These are phyloP conservation scores for Nadsonia fulvescens DNA, from an alignment of 805 yeast genomes.

Conservation along the genomic window DNA sequence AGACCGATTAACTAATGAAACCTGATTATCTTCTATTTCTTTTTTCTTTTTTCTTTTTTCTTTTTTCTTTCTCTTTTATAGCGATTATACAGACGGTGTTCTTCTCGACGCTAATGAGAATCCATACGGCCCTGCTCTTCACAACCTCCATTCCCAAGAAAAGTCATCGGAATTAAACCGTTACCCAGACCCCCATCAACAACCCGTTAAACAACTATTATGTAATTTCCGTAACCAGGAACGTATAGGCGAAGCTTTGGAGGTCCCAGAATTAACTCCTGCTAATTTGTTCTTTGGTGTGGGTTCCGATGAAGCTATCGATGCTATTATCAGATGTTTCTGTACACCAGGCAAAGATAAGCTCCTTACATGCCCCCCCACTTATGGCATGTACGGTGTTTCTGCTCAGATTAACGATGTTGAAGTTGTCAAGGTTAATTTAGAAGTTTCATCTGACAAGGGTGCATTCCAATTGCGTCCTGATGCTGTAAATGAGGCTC, in stretches of 20 bases:
- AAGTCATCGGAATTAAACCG: constrained; percentile 48
- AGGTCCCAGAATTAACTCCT: constrained; percentile 25
- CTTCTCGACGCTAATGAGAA: constrained; percentile 92
- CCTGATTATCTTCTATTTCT: too few relatives aligned
- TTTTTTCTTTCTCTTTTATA: constrained; percentile 9
- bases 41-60: background rate
- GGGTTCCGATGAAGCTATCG: constrained; percentile 94
- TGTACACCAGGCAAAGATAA: constrained; percentile 74
- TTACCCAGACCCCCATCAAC: constrained; percentile 94
- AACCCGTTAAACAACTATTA: constrained; percentile 51
- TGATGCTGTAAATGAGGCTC: constrained; percentile 31
- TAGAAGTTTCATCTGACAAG: constrained; percentile 29
- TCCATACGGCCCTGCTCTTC: constrained; percentile 72
- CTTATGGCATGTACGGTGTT: constrained; percentile 92
- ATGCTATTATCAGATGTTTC: constrained; percentile 66
- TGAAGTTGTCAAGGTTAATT: constrained; percentile 54
- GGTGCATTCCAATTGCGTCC: constrained; percentile 43
- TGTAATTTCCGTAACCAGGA: constrained; percentile 51
- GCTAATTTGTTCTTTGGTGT: constrained; percentile 83
- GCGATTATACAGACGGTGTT: constrained; percentile 73
- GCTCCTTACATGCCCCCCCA: constrained; percentile 77
- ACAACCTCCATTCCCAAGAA: constrained; percentile 27
- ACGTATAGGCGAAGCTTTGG: constrained; percentile 16
- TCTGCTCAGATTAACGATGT: constrained; percentile 85
- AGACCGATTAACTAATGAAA: too few relatives aligned